These are phyloP conservation scores for Huntiella omanensis DNA, from an alignment of 2,329 filamentous ascomycete species.

Conservation along the genomic window DNA sequence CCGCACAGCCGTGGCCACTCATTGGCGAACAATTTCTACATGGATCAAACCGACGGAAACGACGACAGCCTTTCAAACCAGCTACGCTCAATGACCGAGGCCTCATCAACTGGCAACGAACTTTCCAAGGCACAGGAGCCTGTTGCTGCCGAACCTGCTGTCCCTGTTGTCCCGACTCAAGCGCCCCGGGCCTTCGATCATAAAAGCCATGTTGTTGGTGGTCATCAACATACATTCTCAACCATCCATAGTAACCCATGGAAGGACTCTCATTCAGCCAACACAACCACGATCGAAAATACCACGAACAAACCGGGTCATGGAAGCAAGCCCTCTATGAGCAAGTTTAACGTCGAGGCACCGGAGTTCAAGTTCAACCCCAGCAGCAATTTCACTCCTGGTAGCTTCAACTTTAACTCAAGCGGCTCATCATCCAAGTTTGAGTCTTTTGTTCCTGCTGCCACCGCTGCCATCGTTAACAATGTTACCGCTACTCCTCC, in stretches of 20 bases:
- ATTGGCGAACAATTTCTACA: constrained; percentile 46
- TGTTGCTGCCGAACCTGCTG: constrained; percentile 49
- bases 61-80: constrained; percentile 21
- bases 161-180: constrained; percentile 38
- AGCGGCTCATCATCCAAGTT: constrained; percentile 21
- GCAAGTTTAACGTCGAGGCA: constrained; percentile 74
- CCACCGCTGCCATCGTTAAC: constrained; percentile 17
- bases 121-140: constrained; percentile 51
- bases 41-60: constrained; percentile 25
- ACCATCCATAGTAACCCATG: constrained; percentile 40
- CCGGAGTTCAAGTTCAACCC: constrained; percentile 72
- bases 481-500: constrained; percentile 16
- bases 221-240: constrained; percentile 37
- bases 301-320: constrained; percentile 31
- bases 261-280: constrained; percentile 30
- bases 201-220: constrained; percentile 20
- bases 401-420: constrained; percentile 25
- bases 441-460: constrained; percentile 30
- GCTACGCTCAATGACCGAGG: constrained; percentile 23
- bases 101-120: constrained; percentile 22
- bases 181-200: constrained; percentile 40
- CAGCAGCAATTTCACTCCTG: constrained; percentile 29
- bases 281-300: constrained; percentile 19
- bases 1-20: constrained; percentile 59
- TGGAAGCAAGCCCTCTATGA: constrained; percentile 49